These are phyloP conservation scores for Yamagishiella unicocca DNA, from an alignment of 139 green algal genomes.

Conservation along the genomic window DNA sequence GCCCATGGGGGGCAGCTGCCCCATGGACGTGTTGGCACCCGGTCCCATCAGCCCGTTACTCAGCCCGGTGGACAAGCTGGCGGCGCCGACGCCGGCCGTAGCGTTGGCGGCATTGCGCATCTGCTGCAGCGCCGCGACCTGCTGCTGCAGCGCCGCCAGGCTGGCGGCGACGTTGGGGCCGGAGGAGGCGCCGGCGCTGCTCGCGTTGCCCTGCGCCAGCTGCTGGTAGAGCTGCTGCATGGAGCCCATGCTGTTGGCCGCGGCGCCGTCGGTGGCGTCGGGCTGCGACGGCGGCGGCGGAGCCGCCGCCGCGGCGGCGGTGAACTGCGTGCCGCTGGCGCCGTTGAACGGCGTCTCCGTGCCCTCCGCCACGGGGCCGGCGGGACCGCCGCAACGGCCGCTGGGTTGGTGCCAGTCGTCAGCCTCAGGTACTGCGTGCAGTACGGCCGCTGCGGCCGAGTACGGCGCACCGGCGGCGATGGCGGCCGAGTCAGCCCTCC, in stretches of 20 bases:
- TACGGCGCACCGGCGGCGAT: not conserved
- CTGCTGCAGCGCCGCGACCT: slow-evolving; percentile 32
- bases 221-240: slow-evolving; percentile 38
- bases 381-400: not conserved
- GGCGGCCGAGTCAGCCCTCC: not conserved
- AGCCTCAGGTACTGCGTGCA: not conserved
- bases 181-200: not conserved
- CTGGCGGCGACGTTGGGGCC: not conserved
- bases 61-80: not conserved
- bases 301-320: not conserved
- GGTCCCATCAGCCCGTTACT: no score
- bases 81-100: not conserved
- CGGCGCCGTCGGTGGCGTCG: not conserved
- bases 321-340: not conserved
- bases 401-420: not conserved
- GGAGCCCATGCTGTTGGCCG: not conserved
- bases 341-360: slow-evolving; percentile 13
- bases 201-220: not conserved
- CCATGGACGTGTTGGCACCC: no score
- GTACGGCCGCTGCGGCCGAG: not conserved
- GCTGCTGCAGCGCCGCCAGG: slow-evolving; percentile 42
- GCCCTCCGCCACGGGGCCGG: slow-evolving; percentile 25
- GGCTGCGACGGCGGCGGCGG: not conserved
- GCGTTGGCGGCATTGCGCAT: not conserved
- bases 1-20: not conserved